Base-by-base conservation (phyloP, 768 basidiomycete species). In the Coprinopsis marcescibilis region DNA sequence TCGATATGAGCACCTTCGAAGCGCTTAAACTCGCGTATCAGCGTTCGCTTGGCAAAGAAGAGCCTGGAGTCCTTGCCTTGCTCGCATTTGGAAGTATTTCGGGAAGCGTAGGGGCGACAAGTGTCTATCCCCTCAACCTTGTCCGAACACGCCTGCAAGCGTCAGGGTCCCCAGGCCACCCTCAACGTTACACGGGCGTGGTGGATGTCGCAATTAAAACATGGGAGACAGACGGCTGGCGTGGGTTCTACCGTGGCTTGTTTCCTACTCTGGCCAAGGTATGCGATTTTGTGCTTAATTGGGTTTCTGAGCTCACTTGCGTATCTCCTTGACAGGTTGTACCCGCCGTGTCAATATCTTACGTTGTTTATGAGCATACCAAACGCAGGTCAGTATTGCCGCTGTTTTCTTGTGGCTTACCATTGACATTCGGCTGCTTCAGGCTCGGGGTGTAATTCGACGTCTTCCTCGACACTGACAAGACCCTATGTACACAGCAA, bases 1-100 rank as follows among this genome's bases (percentile, higher is more conserved):
- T 98, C 52, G 95, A 99, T 65, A 95, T 92, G 89, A 88, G 85
- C 56, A 94, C 94, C 2, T 98, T 96, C 50, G 95, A 97, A 68
- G 90, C 91, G 2, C 79, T 99, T 47, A 98, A 98, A 63, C 70
- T 93, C 35, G 83, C 87, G 2, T 98, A 98, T 63, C 69, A 86
- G 30, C 78, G 81, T 43, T 95, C 93, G 25, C 88, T 89, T 4
- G 85, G 84, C 26, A 80, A 84, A 57, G 85, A 92, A 21, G 94
- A 99, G 61, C 91, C 95, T 0, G 89, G 89, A 2, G 80, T 93
- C 4, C 73, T 93, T 44, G 91, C 89, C 21, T 61, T 92, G 24
- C 78, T 98, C 14, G 82, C 88, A 3, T 97, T 96, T 56, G 94
- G 94, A 36, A 93, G 90, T 56, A 66, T 95, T 52, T 95, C 91